These are phyloP conservation scores for Orychophragmus violaceus DNA, from an alignment of 345 rosid species.

Conservation along the genomic window DNA sequence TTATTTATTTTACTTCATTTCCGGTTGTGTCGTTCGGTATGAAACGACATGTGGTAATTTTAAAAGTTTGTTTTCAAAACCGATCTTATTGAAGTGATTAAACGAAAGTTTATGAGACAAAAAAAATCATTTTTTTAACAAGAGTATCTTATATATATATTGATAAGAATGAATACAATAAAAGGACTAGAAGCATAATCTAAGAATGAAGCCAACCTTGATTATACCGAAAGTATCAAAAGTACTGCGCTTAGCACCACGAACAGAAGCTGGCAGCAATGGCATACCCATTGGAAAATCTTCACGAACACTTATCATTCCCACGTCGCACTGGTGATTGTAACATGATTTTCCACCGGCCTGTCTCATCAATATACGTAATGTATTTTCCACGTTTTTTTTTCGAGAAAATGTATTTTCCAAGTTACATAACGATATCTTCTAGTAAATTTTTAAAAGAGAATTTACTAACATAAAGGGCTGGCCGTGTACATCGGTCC, in stretches of 20 bases:
- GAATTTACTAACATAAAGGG: not conserved
- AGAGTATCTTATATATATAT: too few relatives aligned
- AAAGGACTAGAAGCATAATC: not conserved
- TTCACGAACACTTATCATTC: not conserved
- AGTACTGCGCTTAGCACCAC: not conserved
- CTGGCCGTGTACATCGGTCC: not conserved
- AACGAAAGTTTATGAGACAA: too few relatives aligned
- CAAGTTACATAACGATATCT: not conserved
- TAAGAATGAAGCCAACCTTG: slow-evolving; percentile 5
- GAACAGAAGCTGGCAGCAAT: not conserved
- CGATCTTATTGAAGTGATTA: too few relatives aligned
- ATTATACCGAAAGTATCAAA: not conserved
- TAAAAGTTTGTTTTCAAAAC: too few relatives aligned
- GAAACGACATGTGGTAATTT: too few relatives aligned
- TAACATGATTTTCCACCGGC: slow-evolving; percentile 13
- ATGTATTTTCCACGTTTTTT: too few relatives aligned
- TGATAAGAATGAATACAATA: not conserved
- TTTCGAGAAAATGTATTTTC: too few relatives aligned
- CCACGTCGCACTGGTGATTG: not conserved
- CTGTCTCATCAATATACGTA: not conserved
- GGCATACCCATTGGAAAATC: slow-evolving; percentile 4
- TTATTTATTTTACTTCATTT: too few relatives aligned
- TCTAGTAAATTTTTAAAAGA: not conserved
- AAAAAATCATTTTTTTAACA: too few relatives aligned
- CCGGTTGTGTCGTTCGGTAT: too few relatives aligned